Conservation (phyloP, 768 basidiomycete genomes). For the Cyathus striatus region DNA sequence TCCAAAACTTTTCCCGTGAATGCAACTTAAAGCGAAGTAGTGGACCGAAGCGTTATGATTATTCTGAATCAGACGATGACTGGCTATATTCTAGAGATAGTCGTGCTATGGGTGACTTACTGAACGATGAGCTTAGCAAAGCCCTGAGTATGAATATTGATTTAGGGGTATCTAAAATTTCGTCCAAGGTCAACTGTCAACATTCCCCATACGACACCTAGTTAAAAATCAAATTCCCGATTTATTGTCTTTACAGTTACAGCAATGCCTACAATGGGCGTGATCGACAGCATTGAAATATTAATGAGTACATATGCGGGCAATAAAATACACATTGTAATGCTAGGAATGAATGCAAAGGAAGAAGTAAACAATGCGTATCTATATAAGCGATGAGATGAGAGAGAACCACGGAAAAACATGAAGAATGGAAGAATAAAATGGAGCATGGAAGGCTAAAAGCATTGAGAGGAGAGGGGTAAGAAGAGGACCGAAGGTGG, state of each 20-base stretch:
- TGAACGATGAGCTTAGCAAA: slow-evolving; percentile 61
- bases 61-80: slow-evolving; percentile 41
- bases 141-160: slow-evolving; percentile 24
- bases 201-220: no score
- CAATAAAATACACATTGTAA: no score
- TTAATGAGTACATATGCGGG: no score
- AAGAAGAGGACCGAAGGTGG: background rate
- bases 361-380: background rate
- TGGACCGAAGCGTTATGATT: slow-evolving; percentile 92
- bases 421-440: no score
- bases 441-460: background rate
- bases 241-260: no score
- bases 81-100: slow-evolving; percentile 82
- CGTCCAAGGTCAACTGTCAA: slow-evolving; percentile 7
- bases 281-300: no score
- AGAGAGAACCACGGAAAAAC: no score
- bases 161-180: slow-evolving; percentile 20
- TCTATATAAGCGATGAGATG: no score
- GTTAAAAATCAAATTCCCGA: no score
- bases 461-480: background rate
- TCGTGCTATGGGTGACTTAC: slow-evolving; percentile 48
- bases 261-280: no score
- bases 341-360: background rate
- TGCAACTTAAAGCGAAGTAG: slow-evolving; percentile 29
- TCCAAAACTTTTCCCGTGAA: background rate